Base-by-base conservation (phyloP, 2,329 filamentous ascomycete genomes). In the Colletotrichum lindemuthianum region DNA sequence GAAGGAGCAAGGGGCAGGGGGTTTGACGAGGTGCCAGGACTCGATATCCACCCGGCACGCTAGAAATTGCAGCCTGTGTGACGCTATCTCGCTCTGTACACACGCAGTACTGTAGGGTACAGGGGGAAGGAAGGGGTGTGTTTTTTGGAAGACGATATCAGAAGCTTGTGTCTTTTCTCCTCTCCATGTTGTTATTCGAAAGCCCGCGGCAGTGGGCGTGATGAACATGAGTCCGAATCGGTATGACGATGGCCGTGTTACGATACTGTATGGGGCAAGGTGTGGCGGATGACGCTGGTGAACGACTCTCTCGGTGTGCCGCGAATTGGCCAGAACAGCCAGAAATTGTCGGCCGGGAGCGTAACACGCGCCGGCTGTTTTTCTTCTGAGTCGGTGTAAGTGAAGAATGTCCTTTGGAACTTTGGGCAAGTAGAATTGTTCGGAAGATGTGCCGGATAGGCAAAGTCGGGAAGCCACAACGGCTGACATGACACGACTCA, bases 11-110 rank as follows among this genome's bases (percentile, higher is more conserved):
- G 16, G 36, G 15, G 16, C 59, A 54, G 48, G 63, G 59, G 40
- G 41, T 32, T 54, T 43, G 40, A 56, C 34, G 34, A 36, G 33
- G 47, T 48, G 52, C 53, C 24, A 61, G 44, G 53, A n/a, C 39
- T 12, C n/a, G 12, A 39, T n/a, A 50, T 53, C 63, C 63, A 64
- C 60, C 49, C 60, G 63, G 63, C 39, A 66, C 63, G 63, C 63
- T 59, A 66, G 59, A 53, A 66, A 63, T 51, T 34, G 53, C 33
- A 51, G 63, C 63, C 63, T 66, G 53, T 65, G 57, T 67, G 58
- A 63, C 65, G 58, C 65, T 67, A 63, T 63, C 63, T 67, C 54
- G 47, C 36, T 52, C 40, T 61, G 51, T 37, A 24, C 24, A 24
- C 24, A 24, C 24, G 24, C 1, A 24, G 24, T 24, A 48, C 50